Evolutionary conservation across 192 early-diverging fungal species (phyloP), one percentile per base, ranked within the genome.

Genomic region (Irineochytrium annulatum): DNA sequence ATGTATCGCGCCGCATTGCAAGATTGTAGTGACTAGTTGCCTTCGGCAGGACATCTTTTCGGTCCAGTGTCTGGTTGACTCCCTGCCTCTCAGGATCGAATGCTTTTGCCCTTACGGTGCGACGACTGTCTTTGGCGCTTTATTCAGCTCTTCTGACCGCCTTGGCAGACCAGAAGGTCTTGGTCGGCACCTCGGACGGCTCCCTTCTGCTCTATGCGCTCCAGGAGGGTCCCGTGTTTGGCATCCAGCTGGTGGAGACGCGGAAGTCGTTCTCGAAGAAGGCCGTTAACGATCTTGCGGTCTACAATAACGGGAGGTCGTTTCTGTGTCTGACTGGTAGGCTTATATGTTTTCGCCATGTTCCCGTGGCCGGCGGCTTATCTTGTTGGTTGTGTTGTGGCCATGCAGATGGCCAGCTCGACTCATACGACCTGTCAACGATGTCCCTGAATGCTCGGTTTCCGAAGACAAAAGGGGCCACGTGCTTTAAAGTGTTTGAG

Each of bases 351-450:
- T 34, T 22, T 35, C 20, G n/a, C n/a, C 11, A 14, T 8, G 20
- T 46, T n/a, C 14, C 43, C 39, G 17, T 24, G 8, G 31, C 11
- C 26, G 17, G 14, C 28, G 1, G 13, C 5, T 22, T 28, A 26
- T 1, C n/a, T n/a, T n/a, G n/a, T n/a, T n/a, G n/a, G n/a, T n/a
- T n/a, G n/a, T n/a, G n/a, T n/a, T n/a, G n/a, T n/a, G n/a, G n/a
- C n/a, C n/a, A n/a, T n/a, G n/a, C 70, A 89, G 92, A 91, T 67
- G 83, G 81, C 2, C 59, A 76, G 48, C 84, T 92, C 29, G 85
- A 77, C 32, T 74, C 92, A 11, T 85, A 89, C 70, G 86, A 92
- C 72, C 57, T 92, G 55, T 73, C 78, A 52, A 82, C 89, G 2
- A 84, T 91, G 13, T 28, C 24, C 30, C 11, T 61, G 52, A 35